Evolutionary conservation across 768 basidiomycete species (phyloP), one percentile per base, ranked within the genome.

Genomic region (Naganishia randhawae): DNA sequence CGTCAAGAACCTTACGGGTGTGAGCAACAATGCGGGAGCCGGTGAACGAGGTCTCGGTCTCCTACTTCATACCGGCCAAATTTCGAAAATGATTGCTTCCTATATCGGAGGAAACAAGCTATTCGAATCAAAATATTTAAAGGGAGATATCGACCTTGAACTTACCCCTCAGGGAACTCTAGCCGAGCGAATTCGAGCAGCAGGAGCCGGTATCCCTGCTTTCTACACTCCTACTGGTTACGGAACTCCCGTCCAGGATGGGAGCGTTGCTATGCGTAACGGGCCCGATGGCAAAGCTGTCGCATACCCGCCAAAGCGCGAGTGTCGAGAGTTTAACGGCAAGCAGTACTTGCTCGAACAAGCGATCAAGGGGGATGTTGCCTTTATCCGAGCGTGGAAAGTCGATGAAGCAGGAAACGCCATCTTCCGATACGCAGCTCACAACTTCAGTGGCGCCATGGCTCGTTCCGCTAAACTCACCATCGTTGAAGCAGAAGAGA

Each of bases 31-130:
- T 80, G 89, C 89, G 42, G 92, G 76, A 33, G 73, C 71, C 27
- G 74, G 71, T 9, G 65, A 69, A 62, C 71, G 70, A 25, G 76
- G 76, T 16, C 71, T 74, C 50, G 76, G 74, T 73, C 86, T 86
- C 72, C 82, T 94, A 50, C 81, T 95, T 37, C 86, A 88, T 71
- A 84, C 84, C 29, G 85, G 88, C 25, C 89, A 93, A 75, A 84
- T 94, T 52, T 83, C 84, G 77, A 94, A 89, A 81, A 85, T 95
- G 78, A 86, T 96, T 73, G 87, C 90, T 9, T 92, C 91, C 55
- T 95, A 92, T 81, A 90, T 92, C 65, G 92, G 92, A 77, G 88
- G 89, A 69, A 92, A 92, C 82, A 92, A 93, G 81, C 84, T 85
- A 68, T 93, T 94, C 67, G 92, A 93, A 80, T 80, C 84, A 14